Base-by-base conservation (phyloP, 1,139 yeast species). In the Torulaspora pretoriensis region DNA sequence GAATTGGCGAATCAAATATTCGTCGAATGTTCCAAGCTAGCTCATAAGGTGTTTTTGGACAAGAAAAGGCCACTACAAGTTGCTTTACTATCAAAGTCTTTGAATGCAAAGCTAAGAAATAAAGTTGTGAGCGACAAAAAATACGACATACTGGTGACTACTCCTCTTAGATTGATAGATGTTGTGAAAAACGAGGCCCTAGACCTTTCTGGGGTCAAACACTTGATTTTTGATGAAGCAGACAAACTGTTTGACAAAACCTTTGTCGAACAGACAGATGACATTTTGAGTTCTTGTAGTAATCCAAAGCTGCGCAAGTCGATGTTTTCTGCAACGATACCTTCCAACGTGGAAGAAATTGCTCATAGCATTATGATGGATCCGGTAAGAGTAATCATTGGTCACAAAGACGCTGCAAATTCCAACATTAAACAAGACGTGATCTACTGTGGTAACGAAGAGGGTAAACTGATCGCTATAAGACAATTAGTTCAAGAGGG, bases 271-370 rank as follows among this genome's bases (percentile, higher is more conserved):
- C 98, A 94, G 68, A 86, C 96, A 0, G 98, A 92, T 64, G 82
- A 80, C 44, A 83, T 92, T 49, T 69, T 92, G 52, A 73, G 85
- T 10, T 75, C 81, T 27, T 84, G 95, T 64, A 42, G 63, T 43
- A 61, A 67, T 59, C 53, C 73, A 57, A 57, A 56, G 37, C 60
- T 83, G 31, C 71, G 79, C 41, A 87, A 83, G 65, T 81, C 94
- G 4, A 82, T 94, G 71, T 92, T 86, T 61, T 87, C 96, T 5
- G 99, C 99, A 8, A 94, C 99, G 0, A 83, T 94, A 48, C 96
- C 98, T 0, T 84, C 96, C 1, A 83, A 85, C 38, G 95, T 92
- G 24, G 98, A 92, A 67, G 92, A 85, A 58, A 75, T 88, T 63
- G 96, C 97, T 8, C 75, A 80, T 40, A 73, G 84, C 14, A 86